Conservation (phyloP, 129 eudicot species). For the Tanacetum coccineum region DNA sequence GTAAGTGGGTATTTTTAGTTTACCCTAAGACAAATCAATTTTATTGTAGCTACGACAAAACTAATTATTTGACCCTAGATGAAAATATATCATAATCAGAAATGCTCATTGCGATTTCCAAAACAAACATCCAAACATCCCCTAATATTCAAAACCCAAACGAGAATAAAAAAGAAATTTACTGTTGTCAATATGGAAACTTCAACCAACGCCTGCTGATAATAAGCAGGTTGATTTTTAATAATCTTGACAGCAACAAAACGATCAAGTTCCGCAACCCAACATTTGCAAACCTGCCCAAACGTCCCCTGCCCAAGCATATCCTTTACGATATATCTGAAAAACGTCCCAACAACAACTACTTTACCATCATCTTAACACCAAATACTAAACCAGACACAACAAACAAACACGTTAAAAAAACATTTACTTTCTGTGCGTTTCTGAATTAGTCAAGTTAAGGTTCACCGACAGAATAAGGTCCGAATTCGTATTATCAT, state of each 20-base stretch:
- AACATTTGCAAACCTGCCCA: conserved; percentile 99
- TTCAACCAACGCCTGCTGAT: conserved; percentile 96
- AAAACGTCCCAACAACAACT: conserved; percentile 19
- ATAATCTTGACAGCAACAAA: conserved; percentile 92
- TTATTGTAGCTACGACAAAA: not conserved
- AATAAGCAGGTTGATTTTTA: conserved; percentile 91
- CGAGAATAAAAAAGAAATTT: conserved; percentile 1
- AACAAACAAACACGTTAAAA: conserved; percentile 1
- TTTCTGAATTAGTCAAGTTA: conserved; percentile 53
- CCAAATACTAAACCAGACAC: not conserved
- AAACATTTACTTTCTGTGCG: conserved; percentile 55
- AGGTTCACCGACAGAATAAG: conserved; percentile 71
- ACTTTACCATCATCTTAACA: not conserved
- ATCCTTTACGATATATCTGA: conserved; percentile 90
- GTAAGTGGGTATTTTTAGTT: not conserved
- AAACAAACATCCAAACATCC: not conserved
- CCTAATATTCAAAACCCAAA: conserved; percentile 13
- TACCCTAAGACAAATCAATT: not conserved
- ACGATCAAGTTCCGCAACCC: conserved; percentile 83
- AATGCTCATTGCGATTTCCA: not conserved
- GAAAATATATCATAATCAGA: not conserved
- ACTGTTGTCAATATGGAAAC: conserved; percentile 85
- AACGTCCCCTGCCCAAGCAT: conserved; percentile 99
- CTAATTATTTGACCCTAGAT: conserved; percentile 1
- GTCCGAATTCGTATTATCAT: conserved; percentile 93